Base-by-base conservation (phyloP, 192 early-diverging fungal genomes). In the Backusella tuberculispora region DNA sequence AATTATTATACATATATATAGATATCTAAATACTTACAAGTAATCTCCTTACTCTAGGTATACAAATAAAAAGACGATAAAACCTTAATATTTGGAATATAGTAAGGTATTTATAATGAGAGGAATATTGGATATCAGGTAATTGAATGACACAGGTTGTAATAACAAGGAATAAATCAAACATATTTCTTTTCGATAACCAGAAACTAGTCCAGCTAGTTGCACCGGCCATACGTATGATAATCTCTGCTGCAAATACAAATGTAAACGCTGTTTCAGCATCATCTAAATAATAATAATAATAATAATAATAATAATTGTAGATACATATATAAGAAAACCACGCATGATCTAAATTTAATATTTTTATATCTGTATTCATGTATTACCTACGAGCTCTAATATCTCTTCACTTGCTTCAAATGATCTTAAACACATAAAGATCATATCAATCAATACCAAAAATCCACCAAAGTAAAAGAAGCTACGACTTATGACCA, bases 91-190 rank as follows among this genome's bases (percentile, higher is more conserved):
- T 80, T 66, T 86, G 87, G 73, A 88, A 88, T 5, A 85, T 72
- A 7, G 87, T 86, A n/a, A 88, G 71, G 37, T 88, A 88, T 40
- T 78, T 77, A 66, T 86, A 88, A 5, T 44, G 50, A 17, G 13
- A 40, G 0, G 79, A 80, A 15, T 74, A 69, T 14, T 81, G 84
- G 65, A 88, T 86, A 21, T 66, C 29, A 17, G 87, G 85, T 42
- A 86, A 72, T 71, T 88, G 85, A 47, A 88, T 88, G 4, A 86
- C 66, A 56, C 85, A 76, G 0, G 85, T 88, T 5, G 66, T 60
- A 47, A 84, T 70, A 0, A 78, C 85, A 43, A 88, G 56, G 41
- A 82, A 78, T 34, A 88, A 38, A 42, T 88, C 87, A 19, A 86
- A 75, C 7, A 48, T 17, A 45, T 88, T 88, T 41, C 82, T 80